Evolutionary conservation across 148 eudicot species (phyloP).

Genomic region (Cornus controversa): DNA sequence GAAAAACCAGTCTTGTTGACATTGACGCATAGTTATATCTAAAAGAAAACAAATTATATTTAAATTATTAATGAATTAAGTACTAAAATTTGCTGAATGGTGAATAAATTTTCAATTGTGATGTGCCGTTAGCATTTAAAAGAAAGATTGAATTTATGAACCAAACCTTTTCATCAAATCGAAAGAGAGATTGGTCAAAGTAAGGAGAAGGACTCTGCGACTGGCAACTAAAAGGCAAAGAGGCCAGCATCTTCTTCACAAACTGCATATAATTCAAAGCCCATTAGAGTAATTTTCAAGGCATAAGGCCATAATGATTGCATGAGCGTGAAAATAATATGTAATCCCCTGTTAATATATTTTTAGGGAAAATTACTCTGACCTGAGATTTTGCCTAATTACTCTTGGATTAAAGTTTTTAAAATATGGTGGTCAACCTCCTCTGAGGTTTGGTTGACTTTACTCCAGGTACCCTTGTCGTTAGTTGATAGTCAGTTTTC

Average conservation of each 20-base stretch:
- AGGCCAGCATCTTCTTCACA: conserved; percentile 82
- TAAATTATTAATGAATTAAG: not conserved
- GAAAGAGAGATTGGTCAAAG: conserved; percentile 92
- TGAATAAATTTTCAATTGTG: not conserved
- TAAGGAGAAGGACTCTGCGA: conserved; percentile 97
- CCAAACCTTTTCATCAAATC: conserved; percentile 93
- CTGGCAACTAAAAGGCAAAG: conserved; percentile 83
- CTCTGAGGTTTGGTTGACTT: no score
- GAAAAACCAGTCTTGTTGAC: no score
- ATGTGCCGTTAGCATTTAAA: not conserved
- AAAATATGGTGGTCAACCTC: no score
- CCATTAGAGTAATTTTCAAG: not conserved
- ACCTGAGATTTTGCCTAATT: no score
- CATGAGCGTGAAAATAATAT: not conserved
- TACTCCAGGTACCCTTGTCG: no score
- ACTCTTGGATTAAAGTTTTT: no score
- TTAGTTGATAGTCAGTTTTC: no score
- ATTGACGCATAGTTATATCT: no score
- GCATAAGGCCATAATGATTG: not conserved
- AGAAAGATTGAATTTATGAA: conserved; percentile 3
- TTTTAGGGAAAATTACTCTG: no score
- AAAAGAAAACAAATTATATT: no score
- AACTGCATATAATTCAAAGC: conserved; percentile 56
- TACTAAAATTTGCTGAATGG: no score
- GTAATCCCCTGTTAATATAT: not conserved